Evolutionary conservation across 2,329 filamentous ascomycete genomes (phyloP), one percentile per base, ranked within the genome.

Genomic region (Intubia oerlemansii): DNA sequence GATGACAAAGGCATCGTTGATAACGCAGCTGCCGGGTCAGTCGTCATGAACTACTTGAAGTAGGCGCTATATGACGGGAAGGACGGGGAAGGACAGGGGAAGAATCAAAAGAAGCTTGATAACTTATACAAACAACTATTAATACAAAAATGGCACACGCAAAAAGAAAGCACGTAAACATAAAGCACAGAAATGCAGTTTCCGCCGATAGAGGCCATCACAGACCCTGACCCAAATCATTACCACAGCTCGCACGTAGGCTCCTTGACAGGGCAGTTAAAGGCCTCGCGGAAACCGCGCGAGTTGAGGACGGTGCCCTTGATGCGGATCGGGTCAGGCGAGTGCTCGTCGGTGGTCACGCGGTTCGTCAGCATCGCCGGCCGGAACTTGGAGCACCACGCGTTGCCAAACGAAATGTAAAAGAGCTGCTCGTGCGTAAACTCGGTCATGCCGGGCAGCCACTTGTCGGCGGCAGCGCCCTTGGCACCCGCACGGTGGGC

Each of bases 191-290:
- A 9, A 25, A 6, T 17, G 11, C n/a, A n/a, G n/a, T n/a, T n/a
- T n/a, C n/a, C n/a, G n/a, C n/a, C n/a, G n/a, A n/a, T n/a, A n/a
- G n/a, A n/a, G n/a, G n/a, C n/a, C n/a, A n/a, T n/a, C n/a, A n/a
- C n/a, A n/a, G n/a, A n/a, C n/a, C n/a, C n/a, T n/a, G n/a, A n/a
- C n/a, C n/a, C n/a, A n/a, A n/a, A n/a, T n/a, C n/a, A n/a, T n/a
- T 36, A 80, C 72, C 73, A 79, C 32, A 80, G 49, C 48, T 78
- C 64, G 44, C 73, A 80, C 18, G 59, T 63, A 0, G 72, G 72
- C 43, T 76, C 58, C 50, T 68, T 73, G 3, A 51, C 52, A 11
- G 63, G 56, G 42, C 74, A 81, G 26, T 63, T 52, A 45, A 79
- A 80, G 8, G 64, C 66, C 44, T 76, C 63, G 33, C 56, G 60